Percentiles rank a stretch among this genome's conserved stretches.
Conservation (phyloP, 305 asterid genomes). For the Plantago rigida region DNA sequence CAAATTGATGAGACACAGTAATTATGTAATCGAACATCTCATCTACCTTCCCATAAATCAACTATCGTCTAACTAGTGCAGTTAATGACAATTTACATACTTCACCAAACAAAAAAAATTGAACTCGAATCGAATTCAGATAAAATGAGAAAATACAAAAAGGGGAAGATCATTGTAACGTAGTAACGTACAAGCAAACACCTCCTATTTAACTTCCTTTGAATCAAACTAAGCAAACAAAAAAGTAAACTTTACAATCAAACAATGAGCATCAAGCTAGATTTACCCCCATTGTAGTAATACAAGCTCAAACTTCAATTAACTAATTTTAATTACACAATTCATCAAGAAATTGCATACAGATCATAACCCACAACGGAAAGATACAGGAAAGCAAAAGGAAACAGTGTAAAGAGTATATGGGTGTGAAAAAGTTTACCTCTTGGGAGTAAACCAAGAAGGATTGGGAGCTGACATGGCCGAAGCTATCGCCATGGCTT, state of each 20-base stretch:
- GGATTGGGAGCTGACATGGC: constrained; percentile 1
- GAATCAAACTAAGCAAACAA: too few species aligned
- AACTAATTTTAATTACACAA: neutral
- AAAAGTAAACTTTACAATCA: too few species aligned
- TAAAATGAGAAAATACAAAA: too few species aligned
- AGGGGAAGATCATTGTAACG: too few species aligned
- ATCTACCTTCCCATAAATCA: neutral
- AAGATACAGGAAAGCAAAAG: neutral
- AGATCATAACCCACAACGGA: neutral
- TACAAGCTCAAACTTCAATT: too few species aligned
- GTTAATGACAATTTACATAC: too few species aligned
- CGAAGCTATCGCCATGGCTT: constrained; percentile 5
- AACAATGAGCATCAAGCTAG: too few species aligned
- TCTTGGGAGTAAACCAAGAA: constrained; percentile 15
- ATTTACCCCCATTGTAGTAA: too few species aligned
- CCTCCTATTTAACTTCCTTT: too few species aligned
- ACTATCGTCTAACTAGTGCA: too few species aligned
- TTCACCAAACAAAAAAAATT: too few species aligned
- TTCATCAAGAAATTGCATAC: neutral
- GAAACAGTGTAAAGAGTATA: neutral
- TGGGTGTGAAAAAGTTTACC: neutral
- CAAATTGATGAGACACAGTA: neutral
- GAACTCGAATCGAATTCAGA: neutral
- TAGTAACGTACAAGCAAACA: too few species aligned
- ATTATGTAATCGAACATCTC: neutral